Evolutionary conservation across 805 yeast genomes (phyloP).

Genomic region (Ogataea zsoltii): DNA sequence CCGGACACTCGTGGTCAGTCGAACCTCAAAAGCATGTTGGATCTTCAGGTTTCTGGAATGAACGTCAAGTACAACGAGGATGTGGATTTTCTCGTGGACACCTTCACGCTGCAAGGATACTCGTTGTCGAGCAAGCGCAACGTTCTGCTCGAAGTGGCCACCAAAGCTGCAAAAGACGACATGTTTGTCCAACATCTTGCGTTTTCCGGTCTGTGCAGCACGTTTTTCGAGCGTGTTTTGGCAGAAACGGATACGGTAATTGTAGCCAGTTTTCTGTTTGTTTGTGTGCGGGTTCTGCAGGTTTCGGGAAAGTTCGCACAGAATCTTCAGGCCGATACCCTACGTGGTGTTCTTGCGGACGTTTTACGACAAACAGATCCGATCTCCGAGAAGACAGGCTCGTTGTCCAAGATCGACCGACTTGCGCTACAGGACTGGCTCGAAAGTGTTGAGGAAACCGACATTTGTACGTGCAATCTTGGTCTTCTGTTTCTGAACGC

Average conservation of each 20-base stretch:
- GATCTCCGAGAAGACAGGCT: background rate
- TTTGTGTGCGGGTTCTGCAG: constrained; percentile 4
- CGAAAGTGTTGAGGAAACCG: background rate
- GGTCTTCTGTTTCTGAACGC: constrained; percentile 8
- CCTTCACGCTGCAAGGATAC: constrained; percentile 16
- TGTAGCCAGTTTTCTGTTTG: constrained; percentile 6
- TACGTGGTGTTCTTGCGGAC: background rate
- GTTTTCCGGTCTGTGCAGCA: constrained; percentile 15
- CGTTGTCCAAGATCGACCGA: constrained; percentile 12
- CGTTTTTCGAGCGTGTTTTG: constrained; percentile 5
- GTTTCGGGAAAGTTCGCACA: background rate
- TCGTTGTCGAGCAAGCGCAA: constrained; percentile 17
- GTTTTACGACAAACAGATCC: background rate
- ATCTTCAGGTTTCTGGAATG: constrained; percentile 37
- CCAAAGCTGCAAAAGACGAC: constrained; percentile 22
- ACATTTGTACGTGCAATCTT: constrained; percentile 8
- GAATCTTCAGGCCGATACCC: background rate
- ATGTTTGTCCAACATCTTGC: constrained; percentile 21
- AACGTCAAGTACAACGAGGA: constrained; percentile 20
- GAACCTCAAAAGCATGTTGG: constrained; percentile 26
- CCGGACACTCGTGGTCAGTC: background rate
- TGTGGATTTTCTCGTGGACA: constrained; percentile 13
- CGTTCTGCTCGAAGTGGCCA: constrained; percentile 29
- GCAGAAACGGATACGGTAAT: constrained; percentile 9
- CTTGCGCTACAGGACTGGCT: constrained; percentile 21